A percentile compares a stretch with the other conserved stretches of the same genome.
These are phyloP conservation scores for Trichoderma citrinoviride DNA, from an alignment of 2,329 filamentous ascomycete species.

Conservation along the genomic window DNA sequence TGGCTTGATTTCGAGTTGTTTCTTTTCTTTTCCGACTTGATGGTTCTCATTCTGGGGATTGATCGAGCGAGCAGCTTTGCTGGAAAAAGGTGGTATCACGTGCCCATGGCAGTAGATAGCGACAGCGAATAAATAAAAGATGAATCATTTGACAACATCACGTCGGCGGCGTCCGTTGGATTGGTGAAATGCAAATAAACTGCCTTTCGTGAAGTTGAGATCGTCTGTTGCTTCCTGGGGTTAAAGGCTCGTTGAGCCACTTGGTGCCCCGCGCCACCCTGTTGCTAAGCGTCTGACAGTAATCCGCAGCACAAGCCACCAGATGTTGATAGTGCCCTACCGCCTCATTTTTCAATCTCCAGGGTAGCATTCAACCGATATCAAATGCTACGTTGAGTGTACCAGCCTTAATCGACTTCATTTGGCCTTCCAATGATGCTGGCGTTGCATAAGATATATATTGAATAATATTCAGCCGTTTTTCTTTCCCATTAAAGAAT, in stretches of 20 bases:
- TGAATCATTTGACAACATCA: neutral
- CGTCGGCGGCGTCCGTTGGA: neutral
- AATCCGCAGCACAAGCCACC: neutral
- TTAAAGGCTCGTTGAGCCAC: constrained; percentile 7
- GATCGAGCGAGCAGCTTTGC: neutral
- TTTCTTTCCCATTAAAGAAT: neutral
- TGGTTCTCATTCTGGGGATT: constrained; percentile 1
- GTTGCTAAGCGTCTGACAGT: constrained; percentile 12
- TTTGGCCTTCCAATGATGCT: neutral
- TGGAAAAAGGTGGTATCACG: neutral
- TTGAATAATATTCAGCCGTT: neutral
- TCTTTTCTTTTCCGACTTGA: neutral
- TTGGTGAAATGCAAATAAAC: neutral
- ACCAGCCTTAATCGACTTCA: neutral
- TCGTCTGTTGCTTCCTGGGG: neutral
- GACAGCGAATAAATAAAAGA: neutral
- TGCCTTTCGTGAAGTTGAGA: neutral
- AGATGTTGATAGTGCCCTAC: neutral
- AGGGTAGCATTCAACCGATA: neutral
- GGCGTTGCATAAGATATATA: too few species aligned
- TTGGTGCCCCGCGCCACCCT: constrained; percentile 1
- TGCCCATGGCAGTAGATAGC: constrained; percentile 1
- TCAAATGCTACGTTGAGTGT: too few species aligned
- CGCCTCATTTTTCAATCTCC: neutral
- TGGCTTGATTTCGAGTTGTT: neutral